Evolutionary conservation across 345 rosid genomes (phyloP).

Genomic region (Salix exigua): DNA sequence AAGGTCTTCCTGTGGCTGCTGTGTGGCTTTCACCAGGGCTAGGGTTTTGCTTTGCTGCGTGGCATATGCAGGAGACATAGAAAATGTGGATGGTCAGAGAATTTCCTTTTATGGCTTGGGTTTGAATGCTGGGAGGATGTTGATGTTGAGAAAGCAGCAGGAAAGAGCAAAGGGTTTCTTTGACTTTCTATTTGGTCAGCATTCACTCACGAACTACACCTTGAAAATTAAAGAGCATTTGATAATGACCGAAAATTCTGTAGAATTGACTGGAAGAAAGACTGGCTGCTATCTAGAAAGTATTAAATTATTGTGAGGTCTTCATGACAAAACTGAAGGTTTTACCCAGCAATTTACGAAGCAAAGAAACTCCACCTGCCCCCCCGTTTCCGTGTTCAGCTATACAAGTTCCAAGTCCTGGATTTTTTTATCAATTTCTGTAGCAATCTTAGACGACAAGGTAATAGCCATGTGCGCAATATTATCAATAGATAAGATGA

Average conservation of each 20-base stretch:
- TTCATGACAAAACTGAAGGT: not conserved
- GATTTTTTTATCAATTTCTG: not conserved
- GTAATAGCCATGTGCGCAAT: not conserved
- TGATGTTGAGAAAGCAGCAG: not conserved
- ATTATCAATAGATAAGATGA: too few species aligned
- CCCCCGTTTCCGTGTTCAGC: too few species aligned
- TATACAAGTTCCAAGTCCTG: too few species aligned
- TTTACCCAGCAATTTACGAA: not conserved
- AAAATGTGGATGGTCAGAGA: not conserved
- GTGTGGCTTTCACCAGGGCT: not conserved
- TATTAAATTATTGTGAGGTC: not conserved
- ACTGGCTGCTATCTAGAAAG: not conserved
- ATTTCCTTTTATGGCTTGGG: not conserved
- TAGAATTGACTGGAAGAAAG: not conserved
- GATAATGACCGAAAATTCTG: not conserved
- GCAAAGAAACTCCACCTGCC: not conserved
- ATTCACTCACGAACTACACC: not conserved
- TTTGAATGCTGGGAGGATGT: not conserved
- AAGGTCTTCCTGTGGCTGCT: not conserved
- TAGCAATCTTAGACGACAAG: not conserved
- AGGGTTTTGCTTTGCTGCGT: conserved; percentile 5
- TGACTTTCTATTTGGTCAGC: conserved; percentile 4
- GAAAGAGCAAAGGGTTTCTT: conserved; percentile 4
- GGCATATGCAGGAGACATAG: not conserved
- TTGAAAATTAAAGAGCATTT: not conserved